Base-by-base conservation (phyloP, 176 grass and related monocot genomes). In the Ensete ventricosum region DNA sequence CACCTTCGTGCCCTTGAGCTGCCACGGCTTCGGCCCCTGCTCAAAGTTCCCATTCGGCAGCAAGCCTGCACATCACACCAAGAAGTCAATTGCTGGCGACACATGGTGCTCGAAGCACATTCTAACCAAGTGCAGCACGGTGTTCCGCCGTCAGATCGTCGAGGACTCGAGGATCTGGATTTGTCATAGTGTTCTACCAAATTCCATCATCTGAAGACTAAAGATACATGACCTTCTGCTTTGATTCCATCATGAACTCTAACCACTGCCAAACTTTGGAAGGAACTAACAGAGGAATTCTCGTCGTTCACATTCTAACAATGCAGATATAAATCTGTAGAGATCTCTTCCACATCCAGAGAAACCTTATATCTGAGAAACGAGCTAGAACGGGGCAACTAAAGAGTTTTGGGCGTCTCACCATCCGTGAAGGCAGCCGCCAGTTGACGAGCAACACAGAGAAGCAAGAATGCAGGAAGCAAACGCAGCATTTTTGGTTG, bases 11-110 rank as follows among this genome's bases (percentile, higher is more conserved):
- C 92, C 92, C 14, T 76, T 80, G 55, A 96, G 81, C 78, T 89
- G 58, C 75, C 81, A 89, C 29, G 76, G 69, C 65, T 0, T 0
- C 16, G 92, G 92, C 2, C 83, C 83, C 25, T 68, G 50, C 85
- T 96, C 92, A 77, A 96, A 96, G 89, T 96, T 96, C 50, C 92
- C 92, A 69, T 96, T 96, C 9, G 93, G 73, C 34, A 96, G 64
- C 75, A 96, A 53, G 2, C 93, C 93, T 96, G 87, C 20, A 14
- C 50, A 43, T 43, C 34, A 43, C 34, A 6, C 34, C 34, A 43
- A 43, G 3, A 43, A 43, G 34, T 43, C 34, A 43, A 16, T 57
- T 19, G 55, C 6, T 6, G 55, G 55, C 55, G 19, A 14, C 13
- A 57, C 55, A 19, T 57, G 55, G 2, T 14, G 55, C 17, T 16